A percentile compares a stretch with the other conserved stretches of the same genome.
Conservation (phyloP, 441 rosid species). For the Gossypium laxum region DNA sequence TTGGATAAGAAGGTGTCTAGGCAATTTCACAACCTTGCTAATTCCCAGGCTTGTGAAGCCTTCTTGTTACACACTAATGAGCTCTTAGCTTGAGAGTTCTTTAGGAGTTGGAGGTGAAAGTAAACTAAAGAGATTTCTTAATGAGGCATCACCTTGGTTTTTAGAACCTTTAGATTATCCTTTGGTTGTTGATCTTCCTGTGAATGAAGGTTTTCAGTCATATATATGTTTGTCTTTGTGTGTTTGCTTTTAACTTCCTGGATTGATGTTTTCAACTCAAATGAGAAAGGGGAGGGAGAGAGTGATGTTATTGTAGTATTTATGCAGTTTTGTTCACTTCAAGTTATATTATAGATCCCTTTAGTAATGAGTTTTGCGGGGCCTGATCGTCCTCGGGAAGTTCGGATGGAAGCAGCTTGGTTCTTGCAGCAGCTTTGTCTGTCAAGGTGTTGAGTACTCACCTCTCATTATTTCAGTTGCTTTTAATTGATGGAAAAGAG, state of each 20-base stretch:
- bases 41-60: neutral
- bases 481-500: conserved; percentile 2
- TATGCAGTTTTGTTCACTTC: conserved; percentile 20
- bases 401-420: conserved; percentile 87
- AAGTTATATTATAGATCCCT: conserved; percentile 58
- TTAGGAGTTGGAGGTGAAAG: neutral
- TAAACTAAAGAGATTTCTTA: neutral
- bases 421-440: conserved; percentile 94
- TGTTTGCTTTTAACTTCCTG: neutral
- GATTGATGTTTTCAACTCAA: neutral
- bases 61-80: neutral
- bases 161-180: neutral
- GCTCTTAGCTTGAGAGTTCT: neutral
- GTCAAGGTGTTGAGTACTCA: conserved; percentile 50
- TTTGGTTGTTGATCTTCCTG: neutral
- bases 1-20: neutral
- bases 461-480: conserved; percentile 10
- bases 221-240: neutral
- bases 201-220: neutral
- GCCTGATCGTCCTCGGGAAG: conserved; percentile 72
- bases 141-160: neutral
- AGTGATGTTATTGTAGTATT: neutral
- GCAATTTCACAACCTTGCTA: neutral
- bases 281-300: neutral
- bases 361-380: conserved; percentile 60